These are phyloP conservation scores for Trapa bicornis DNA, from an alignment of 345 rosid genomes.

Conservation along the genomic window DNA sequence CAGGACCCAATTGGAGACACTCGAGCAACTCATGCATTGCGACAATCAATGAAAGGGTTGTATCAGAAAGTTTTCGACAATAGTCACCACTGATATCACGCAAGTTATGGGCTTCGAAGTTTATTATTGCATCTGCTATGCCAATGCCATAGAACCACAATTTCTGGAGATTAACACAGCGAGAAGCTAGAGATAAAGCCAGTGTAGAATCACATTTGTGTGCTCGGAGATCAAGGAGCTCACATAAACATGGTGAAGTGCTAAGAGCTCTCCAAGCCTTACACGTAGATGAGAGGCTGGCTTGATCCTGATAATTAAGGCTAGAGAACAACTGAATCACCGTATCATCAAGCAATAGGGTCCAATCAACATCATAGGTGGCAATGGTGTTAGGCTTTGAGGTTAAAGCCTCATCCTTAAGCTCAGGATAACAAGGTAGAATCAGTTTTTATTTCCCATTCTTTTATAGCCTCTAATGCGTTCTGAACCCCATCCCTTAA, in stretches of 20 bases:
- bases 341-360: slow-evolving; percentile 59
- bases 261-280: slow-evolving; percentile 50
- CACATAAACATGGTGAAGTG: slow-evolving; percentile 55
- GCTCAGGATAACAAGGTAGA: slow-evolving; percentile 37
- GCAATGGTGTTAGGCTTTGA: slow-evolving; percentile 10
- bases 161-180: slow-evolving; percentile 47
- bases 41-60: slow-evolving; percentile 54
- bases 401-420: slow-evolving; percentile 28
- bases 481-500: slow-evolving; percentile 40
- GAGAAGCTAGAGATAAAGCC: slow-evolving; percentile 42
- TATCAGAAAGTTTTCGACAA: slow-evolving; percentile 68
- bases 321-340: slow-evolving; percentile 54
- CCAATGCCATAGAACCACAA: slow-evolving; percentile 68
- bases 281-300: slow-evolving; percentile 58
- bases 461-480: slow-evolving; percentile 49
- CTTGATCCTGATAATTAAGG: slow-evolving; percentile 68
- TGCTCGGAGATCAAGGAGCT: slow-evolving; percentile 59
- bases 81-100: slow-evolving; percentile 66
- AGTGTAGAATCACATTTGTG: slow-evolving; percentile 43
- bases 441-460: slow-evolving; percentile 45
- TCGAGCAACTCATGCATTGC: slow-evolving; percentile 67
- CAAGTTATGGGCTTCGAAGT: slow-evolving; percentile 48
- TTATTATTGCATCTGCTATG: slow-evolving; percentile 60
- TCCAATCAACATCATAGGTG: slow-evolving; percentile 43
- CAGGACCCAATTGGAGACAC: slow-evolving; percentile 77